phyloP scores from a whole-genome alignment of 345 rosid species.

The Streptanthus diversifolius region DNA sequence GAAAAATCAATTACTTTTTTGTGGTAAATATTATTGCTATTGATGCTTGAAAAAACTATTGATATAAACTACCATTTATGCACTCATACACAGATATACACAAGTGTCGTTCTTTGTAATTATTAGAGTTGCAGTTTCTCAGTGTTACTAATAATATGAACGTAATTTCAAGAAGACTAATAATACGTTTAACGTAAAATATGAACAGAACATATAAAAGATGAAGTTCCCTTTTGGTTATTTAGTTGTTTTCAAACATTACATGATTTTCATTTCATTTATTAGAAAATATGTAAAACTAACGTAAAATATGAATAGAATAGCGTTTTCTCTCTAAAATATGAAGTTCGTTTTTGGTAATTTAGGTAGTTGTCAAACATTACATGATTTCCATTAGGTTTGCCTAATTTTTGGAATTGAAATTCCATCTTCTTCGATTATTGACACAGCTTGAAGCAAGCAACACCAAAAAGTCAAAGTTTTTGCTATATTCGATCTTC shows the following conservation, averaged over 20 bases:
- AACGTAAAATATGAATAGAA: not conserved
- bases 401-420: constrained; percentile 24
- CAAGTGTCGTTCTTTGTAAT: too few species aligned
- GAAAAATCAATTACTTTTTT: not conserved
- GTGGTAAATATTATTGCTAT: not conserved
- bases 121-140: not conserved
- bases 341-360: not conserved
- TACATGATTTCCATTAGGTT: constrained; percentile 26
- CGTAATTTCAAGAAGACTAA: not conserved
- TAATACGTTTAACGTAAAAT: not conserved
- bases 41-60: not conserved
- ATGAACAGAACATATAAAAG: not conserved
- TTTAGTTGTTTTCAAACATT: constrained; percentile 15
- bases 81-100: not conserved
- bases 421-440: constrained; percentile 16
- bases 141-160: not conserved
- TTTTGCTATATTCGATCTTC: constrained; percentile 24
- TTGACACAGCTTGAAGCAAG: constrained; percentile 16
- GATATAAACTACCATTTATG: not conserved
- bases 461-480: not conserved
- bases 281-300: not conserved
- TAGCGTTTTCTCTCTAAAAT: not conserved
- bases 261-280: constrained; percentile 10
- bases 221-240: not conserved
- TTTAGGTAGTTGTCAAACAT: constrained; percentile 20